Conservation (phyloP, 1,284 basidiomycete species). For the Leucoagaricus sp. region DNA sequence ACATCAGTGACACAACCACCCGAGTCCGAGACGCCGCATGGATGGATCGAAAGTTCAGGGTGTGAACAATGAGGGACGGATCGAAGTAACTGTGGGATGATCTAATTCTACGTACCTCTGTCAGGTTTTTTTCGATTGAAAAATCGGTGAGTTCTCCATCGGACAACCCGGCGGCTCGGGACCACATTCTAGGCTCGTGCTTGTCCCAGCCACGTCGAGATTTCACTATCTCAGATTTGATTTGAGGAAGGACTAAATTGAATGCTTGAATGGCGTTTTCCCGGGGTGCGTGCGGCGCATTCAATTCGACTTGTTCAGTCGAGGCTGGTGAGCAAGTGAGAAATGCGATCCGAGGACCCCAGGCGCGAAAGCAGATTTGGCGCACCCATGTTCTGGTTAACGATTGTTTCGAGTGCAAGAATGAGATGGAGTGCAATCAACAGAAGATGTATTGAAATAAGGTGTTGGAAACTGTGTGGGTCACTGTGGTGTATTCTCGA, state of each 20-base stretch:
- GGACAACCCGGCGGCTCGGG: constrained; percentile 50
- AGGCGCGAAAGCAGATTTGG: background rate
- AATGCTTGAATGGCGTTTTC: constrained; percentile 66
- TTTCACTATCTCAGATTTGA: constrained; percentile 64
- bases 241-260: constrained; percentile 46
- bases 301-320: constrained; percentile 54
- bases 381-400: constrained; percentile 3
- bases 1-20: background rate
- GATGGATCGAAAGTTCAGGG: background rate
- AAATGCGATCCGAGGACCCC: background rate
- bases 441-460: too few relatives aligned
- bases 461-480: too few relatives aligned
- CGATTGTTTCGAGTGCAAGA: too few relatives aligned
- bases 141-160: constrained; percentile 58
- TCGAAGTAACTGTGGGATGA: constrained; percentile 7
- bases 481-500: too few relatives aligned
- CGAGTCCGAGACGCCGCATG: constrained; percentile 4
- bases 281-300: constrained; percentile 57
- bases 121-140: constrained; percentile 55
- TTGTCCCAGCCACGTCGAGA: constrained; percentile 71
- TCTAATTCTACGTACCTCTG: constrained; percentile 46
- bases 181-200: constrained; percentile 76
- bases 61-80: background rate
- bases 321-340: constrained; percentile 45
- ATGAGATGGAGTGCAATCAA: too few relatives aligned